Evolutionary conservation across 805 yeast species (phyloP), one percentile per base, ranked within the genome.

Genomic region (Hanseniaspora jakobsenii): DNA sequence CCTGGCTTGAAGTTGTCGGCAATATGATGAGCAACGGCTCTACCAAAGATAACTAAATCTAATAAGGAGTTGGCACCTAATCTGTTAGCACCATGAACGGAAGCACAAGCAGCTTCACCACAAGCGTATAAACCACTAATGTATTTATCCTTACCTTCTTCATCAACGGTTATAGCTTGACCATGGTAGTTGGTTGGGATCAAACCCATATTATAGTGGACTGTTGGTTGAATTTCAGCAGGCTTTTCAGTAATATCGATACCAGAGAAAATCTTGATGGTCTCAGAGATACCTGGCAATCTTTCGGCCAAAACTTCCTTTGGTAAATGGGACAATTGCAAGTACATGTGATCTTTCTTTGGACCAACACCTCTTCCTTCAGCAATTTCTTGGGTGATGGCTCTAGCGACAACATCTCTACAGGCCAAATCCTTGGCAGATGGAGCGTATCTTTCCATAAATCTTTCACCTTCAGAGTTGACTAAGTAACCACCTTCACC

Each of bases 281-380:
- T 89, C 71, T 89, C 96, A 52, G 97, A 89, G 57, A 89, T 89
- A 80, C 98, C 98, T 56, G 98, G 98, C 59, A 89, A 74, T 72
- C 98, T 81, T 72, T 87, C 96, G 63, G 84, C 75, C 60, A 89
- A 72, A 37, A 89, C 95, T 47, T 80, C 67, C 35, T 95, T 81
- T 44, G 98, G 98, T 60, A 89, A 71, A 64, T 89, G 98, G 48
- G 87, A 78, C 64, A 89, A 75, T 72, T 89, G 98, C 64, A 89
- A 75, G 72, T 62, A 79, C 77, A 91, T 82, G 74, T 91, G 98
- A 67, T 89, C 98, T 69, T 82, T 83, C 58, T 74, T 73, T 57
- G 93, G 86, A 58, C 98, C 98, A 49, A 89, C 97, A 77, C 98
- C 98, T 70, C 98, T 83, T 58, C 97, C 97, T 56, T 84, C 97